Evolutionary conservation across 2,329 filamentous ascomycete genomes (phyloP).

Genomic region (Trematosphaeria pertusa): DNA sequence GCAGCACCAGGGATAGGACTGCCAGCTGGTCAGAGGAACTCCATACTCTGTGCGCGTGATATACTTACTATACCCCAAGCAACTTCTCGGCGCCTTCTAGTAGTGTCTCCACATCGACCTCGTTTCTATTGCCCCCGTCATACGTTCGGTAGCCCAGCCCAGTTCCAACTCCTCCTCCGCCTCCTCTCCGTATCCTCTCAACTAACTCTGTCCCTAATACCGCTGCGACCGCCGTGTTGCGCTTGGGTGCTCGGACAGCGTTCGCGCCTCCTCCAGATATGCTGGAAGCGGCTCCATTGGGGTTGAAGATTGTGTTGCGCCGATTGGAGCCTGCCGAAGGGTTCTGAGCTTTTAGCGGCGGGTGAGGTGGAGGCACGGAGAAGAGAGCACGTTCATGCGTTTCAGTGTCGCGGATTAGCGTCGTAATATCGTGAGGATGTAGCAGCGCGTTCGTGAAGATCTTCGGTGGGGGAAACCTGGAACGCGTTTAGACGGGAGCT

Average conservation of each 20-base stretch:
- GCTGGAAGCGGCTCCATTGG: slow-evolving; percentile 36
- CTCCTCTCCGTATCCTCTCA: slow-evolving; percentile 72
- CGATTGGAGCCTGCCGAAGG: slow-evolving; percentile 51
- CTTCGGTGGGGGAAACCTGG: slow-evolving; percentile 85
- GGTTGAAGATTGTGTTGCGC: slow-evolving; percentile 58
- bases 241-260: slow-evolving; percentile 63
- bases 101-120: slow-evolving; percentile 85
- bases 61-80: slow-evolving; percentile 77
- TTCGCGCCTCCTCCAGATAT: slow-evolving; percentile 48
- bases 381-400: slow-evolving; percentile 93
- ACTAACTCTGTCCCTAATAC: slow-evolving; percentile 89
- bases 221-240: slow-evolving; percentile 85
- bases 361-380: slow-evolving; percentile 77
- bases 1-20: slow-evolving; percentile 77
- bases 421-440: slow-evolving; percentile 87
- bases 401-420: slow-evolving; percentile 93
- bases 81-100: slow-evolving; percentile 89
- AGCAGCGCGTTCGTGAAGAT: slow-evolving; percentile 95
- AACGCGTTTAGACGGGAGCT: slow-evolving; percentile 24
- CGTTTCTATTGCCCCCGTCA: slow-evolving; percentile 63
- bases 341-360: slow-evolving; percentile 55
- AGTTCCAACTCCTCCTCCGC: slow-evolving; percentile 60
- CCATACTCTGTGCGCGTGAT: accelerated
- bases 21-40: slow-evolving; percentile 14
- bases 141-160: slow-evolving; percentile 52